phyloP scores from a whole-genome alignment of 495 filamentous ascomycete genomes.

The Pyrenula massariospora region DNA sequence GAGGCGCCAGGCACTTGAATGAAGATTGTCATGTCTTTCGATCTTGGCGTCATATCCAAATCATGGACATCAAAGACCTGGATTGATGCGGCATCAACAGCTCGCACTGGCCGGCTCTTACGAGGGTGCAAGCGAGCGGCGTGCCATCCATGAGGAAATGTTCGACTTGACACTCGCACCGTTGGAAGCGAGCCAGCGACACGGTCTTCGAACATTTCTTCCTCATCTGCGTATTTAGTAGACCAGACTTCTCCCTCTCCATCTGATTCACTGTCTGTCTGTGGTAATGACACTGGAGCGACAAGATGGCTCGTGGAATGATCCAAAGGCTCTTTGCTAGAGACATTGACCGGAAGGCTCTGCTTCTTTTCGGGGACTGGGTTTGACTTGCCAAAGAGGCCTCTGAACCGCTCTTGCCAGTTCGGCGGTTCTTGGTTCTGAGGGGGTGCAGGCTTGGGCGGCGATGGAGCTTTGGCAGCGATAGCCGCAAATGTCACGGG shows the following conservation, averaged over 20 bases:
- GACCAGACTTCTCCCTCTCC: conserved; percentile 29
- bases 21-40: conserved; percentile 19
- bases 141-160: conserved; percentile 40
- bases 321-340: conserved; percentile 50
- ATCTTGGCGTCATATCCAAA: conserved; percentile 13
- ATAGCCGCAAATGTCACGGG: conserved; percentile 45
- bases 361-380: conserved; percentile 32
- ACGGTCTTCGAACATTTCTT: conserved; percentile 74
- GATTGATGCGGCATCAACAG: conserved; percentile 24
- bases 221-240: conserved; percentile 57
- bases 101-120: conserved; percentile 14
- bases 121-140: conserved; percentile 25
- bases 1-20: conserved; percentile 25
- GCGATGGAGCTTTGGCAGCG: conserved; percentile 30
- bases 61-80: conserved; percentile 26
- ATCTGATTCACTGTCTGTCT: conserved; percentile 13
- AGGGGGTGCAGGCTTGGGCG: conserved; percentile 13
- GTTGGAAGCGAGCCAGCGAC: conserved; percentile 67
- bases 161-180: conserved; percentile 51
- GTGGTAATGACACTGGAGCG: conserved; percentile 49
- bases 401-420: conserved; percentile 71
- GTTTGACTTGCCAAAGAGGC: conserved; percentile 44
- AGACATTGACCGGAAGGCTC: conserved; percentile 41
- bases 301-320: conserved; percentile 32
- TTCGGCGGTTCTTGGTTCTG: conserved; percentile 24